A percentile compares a stretch with the other conserved stretches of the same genome.
These are phyloP conservation scores for Carpinus viminea DNA, from an alignment of 306 rosid genomes.

Conservation along the genomic window DNA sequence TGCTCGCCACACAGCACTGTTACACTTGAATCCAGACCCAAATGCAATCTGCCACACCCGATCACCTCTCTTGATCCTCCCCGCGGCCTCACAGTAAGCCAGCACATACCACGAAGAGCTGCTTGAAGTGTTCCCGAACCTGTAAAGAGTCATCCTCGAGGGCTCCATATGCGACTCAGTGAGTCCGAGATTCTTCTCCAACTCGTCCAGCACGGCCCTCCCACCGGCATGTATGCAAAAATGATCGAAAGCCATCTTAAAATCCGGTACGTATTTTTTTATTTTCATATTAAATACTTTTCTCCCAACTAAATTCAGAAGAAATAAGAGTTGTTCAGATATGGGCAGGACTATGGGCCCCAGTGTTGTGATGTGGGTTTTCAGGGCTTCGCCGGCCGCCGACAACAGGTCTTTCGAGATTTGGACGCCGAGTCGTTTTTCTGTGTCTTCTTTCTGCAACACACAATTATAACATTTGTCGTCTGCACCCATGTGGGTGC, in stretches of 20 bases:
- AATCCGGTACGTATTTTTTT: background rate
- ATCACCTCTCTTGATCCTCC: slow-evolving; percentile 10
- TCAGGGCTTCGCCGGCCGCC: slow-evolving; percentile 2
- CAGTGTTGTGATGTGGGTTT: slow-evolving; percentile 8
- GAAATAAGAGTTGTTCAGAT: slow-evolving; percentile 3
- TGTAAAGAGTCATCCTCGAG: slow-evolving; percentile 7
- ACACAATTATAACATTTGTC: slow-evolving; percentile 1
- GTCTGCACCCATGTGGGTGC: slow-evolving; percentile 9
- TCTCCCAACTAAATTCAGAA: background rate
- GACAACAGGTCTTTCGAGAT: background rate
- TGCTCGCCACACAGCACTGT: slow-evolving; percentile 10
- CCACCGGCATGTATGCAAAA: background rate
- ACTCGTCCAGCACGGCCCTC: slow-evolving; percentile 1
- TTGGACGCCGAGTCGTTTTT: background rate
- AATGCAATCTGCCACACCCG: slow-evolving; percentile 9
- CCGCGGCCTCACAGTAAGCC: slow-evolving; percentile 5
- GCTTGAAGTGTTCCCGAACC: slow-evolving; percentile 14
- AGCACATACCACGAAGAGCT: slow-evolving; percentile 2
- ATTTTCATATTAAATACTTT: background rate
- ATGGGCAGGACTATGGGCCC: slow-evolving; percentile 3
- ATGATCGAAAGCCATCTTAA: slow-evolving; percentile 3
- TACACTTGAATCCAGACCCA: slow-evolving; percentile 14
- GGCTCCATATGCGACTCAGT: background rate
- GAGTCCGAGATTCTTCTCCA: slow-evolving; percentile 2
- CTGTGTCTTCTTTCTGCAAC: background rate